phyloP scores from a whole-genome alignment of 192 early-diverging fungal genomes.

The Linnemannia zychae region DNA sequence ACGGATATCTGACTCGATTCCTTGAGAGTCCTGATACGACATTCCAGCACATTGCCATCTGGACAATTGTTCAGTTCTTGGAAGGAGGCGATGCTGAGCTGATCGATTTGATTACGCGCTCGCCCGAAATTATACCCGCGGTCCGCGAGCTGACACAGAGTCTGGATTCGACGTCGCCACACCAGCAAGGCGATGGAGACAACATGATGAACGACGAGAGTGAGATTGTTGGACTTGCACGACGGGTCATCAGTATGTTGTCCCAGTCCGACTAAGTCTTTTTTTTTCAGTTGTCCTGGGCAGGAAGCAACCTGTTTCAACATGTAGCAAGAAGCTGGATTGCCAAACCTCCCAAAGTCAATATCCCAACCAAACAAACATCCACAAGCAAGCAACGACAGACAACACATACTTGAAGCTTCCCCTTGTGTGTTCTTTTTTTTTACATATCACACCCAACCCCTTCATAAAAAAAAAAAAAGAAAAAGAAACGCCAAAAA shows the following conservation, averaged over 20 bases:
- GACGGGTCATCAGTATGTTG: conserved; percentile 48
- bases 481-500: neutral
- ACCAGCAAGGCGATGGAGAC: conserved; percentile 30
- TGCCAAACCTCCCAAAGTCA: too few relatives aligned
- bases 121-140: conserved; percentile 52
- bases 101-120: conserved; percentile 43
- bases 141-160: conserved; percentile 38
- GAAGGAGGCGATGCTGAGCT: conserved; percentile 59
- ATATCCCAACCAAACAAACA: neutral
- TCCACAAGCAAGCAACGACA: neutral
- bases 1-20: conserved; percentile 80
- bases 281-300: too few relatives aligned
- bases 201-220: conserved; percentile 39
- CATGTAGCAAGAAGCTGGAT: too few relatives aligned
- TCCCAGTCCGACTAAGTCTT: neutral
- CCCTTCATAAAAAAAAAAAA: neutral
- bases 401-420: neutral
- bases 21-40: conserved; percentile 73
- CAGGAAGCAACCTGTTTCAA: too few relatives aligned
- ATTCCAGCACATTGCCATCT: conserved; percentile 87
- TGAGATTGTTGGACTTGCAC: conserved; percentile 53
- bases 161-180: conserved; percentile 25
- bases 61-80: conserved; percentile 88
- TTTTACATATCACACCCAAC: neutral
- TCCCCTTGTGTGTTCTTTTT: neutral